These are phyloP conservation scores for Inonotus obliquus DNA, from an alignment of 1,284 basidiomycete genomes.

Conservation along the genomic window DNA sequence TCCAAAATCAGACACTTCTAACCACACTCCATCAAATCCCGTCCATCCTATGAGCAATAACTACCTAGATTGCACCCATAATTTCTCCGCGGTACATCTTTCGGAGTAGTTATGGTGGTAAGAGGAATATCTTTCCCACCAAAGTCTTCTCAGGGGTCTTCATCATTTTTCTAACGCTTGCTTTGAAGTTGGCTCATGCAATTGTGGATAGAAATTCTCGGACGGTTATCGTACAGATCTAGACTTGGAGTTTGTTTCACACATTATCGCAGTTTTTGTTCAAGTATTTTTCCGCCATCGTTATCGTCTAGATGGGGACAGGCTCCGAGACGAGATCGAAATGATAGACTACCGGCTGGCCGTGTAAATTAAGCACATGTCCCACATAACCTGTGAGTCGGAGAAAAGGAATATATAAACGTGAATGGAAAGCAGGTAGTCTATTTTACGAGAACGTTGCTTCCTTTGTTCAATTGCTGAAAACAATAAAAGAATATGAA, in stretches of 20 bases:
- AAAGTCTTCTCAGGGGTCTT: background rate
- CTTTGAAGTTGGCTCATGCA: background rate
- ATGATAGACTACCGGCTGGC: no score
- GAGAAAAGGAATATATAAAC: no score
- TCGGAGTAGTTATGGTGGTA: background rate
- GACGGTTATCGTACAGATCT: background rate
- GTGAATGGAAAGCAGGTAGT: no score
- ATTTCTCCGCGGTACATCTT: background rate
- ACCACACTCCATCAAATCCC: background rate
- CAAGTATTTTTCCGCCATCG: background rate
- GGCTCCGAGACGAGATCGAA: no score
- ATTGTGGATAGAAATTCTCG: background rate
- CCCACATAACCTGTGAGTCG: no score
- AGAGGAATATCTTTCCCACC: background rate
- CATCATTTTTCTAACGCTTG: background rate
- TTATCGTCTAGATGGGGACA: no score
- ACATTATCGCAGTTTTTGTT: no score
- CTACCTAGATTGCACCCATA: background rate
- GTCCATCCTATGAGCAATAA: background rate
- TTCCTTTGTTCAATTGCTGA: no score
- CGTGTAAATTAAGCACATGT: no score
- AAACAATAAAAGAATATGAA: background rate
- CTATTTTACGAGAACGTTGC: no score
- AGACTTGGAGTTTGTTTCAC: no score
- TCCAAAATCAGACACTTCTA: background rate